These are phyloP conservation scores for Hypoxylon sp. DNA, from an alignment of 2,329 filamentous ascomycete genomes.

Conservation along the genomic window DNA sequence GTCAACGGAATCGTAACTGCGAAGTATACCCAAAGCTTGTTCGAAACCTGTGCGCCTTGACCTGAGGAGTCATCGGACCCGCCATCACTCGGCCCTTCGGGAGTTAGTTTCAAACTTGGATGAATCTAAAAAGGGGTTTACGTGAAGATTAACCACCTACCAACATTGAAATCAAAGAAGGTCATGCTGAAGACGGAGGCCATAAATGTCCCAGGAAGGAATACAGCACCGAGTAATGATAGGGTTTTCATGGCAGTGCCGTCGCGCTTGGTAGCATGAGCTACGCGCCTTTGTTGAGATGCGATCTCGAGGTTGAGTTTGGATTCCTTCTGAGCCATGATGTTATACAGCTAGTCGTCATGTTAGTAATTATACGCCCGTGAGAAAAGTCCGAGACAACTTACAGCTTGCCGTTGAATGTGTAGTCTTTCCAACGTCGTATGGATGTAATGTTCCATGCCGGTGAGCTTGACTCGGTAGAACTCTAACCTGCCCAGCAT, in stretches of 20 bases:
- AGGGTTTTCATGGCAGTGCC: constrained; percentile 77
- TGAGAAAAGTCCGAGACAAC: constrained; percentile 46
- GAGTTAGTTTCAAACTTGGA: constrained; percentile 13
- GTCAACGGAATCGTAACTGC: constrained; percentile 73
- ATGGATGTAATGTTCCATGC: constrained; percentile 74
- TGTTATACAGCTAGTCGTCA: constrained; percentile 71
- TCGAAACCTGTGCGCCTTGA: constrained; percentile 62
- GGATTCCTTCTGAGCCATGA: constrained; percentile 75
- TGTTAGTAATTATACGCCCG: constrained; percentile 26
- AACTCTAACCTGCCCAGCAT: constrained; percentile 71
- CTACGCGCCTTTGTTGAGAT: constrained; percentile 71
- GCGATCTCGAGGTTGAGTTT: constrained; percentile 75
- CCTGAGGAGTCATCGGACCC: constrained; percentile 46
- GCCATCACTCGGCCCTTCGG: constrained; percentile 25
- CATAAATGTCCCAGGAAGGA: constrained; percentile 74
- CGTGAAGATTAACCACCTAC: constrained; percentile 51
- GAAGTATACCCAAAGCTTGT: constrained; percentile 74
- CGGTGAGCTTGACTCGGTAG: constrained; percentile 72
- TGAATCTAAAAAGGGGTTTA: background rate
- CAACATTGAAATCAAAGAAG: constrained; percentile 73
- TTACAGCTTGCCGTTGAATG: constrained; percentile 73
- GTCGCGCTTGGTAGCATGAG: constrained; percentile 73
- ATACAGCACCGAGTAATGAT: constrained; percentile 74
- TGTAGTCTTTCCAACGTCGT: constrained; percentile 73
- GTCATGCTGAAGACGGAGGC: constrained; percentile 77